phyloP scores from a whole-genome alignment of 257 asterid genomes.

The Pogostemon cablin region DNA sequence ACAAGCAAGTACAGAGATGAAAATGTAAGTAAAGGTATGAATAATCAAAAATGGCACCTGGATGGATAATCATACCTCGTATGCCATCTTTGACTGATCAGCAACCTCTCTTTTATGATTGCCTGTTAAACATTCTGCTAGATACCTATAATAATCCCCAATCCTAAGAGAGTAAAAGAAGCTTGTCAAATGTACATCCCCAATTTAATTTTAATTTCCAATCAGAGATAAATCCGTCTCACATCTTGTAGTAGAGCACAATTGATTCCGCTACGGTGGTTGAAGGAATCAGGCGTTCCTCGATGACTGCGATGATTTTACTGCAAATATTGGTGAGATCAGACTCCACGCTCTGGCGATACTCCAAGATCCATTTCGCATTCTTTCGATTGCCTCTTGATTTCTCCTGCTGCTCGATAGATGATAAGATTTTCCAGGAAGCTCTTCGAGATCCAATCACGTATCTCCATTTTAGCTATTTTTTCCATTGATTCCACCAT shows the following conservation, averaged over 20 bases:
- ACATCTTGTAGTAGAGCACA: constrained; percentile 85
- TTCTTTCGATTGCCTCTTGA: constrained; percentile 74
- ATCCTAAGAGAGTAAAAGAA: constrained; percentile 46
- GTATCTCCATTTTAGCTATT: constrained; percentile 59
- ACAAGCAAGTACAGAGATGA: too few species aligned
- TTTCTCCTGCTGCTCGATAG: constrained; percentile 86
- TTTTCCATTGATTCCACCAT: too few species aligned
- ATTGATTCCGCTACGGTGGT: constrained; percentile 71
- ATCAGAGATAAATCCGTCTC: constrained; percentile 30
- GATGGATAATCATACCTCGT: constrained; percentile 43
- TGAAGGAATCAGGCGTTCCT: constrained; percentile 81
- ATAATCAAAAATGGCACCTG: background rate
- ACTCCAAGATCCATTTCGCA: constrained; percentile 75
- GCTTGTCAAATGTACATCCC: constrained; percentile 18
- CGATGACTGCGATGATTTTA: constrained; percentile 70
- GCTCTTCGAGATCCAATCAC: constrained; percentile 86
- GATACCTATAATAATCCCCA: constrained; percentile 70
- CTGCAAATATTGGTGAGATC: constrained; percentile 70
- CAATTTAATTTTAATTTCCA: background rate
- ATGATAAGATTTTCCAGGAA: constrained; percentile 85
- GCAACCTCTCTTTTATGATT: constrained; percentile 61
- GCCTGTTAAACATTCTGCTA: constrained; percentile 56
- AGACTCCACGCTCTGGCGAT: constrained; percentile 71
- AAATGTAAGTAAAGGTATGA: too few species aligned
- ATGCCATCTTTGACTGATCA: constrained; percentile 58